These are phyloP conservation scores for Phytophthora fragariae DNA, from an alignment of 352 stramenopile species.

Conservation along the genomic window DNA sequence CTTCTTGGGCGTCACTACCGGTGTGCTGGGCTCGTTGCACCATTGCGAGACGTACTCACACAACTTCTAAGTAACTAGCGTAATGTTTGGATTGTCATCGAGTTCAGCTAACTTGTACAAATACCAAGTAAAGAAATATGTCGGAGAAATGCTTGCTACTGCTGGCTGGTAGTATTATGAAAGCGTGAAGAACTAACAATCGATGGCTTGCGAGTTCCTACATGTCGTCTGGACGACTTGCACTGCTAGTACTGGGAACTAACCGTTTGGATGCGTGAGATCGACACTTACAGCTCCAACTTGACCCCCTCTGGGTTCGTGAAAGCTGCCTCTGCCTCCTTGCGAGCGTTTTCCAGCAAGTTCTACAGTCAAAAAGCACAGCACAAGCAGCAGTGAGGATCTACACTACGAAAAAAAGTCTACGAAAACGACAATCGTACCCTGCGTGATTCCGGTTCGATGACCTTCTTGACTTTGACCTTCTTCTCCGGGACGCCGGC, in stretches of 20 bases:
- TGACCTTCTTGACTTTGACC: slow-evolving; percentile 52
- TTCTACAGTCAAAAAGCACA: slow-evolving; percentile 36
- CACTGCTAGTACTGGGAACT: slow-evolving; percentile 3
- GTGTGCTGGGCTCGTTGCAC: slow-evolving; percentile 38
- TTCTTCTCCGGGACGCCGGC: slow-evolving; percentile 25
- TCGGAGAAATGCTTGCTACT: background rate
- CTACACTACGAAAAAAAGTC: background rate
- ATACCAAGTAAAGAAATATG: background rate
- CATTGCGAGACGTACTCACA: slow-evolving; percentile 41
- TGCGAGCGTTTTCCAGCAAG: slow-evolving; percentile 50
- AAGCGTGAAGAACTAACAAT: background rate
- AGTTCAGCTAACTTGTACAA: background rate
- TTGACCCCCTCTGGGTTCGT: slow-evolving; percentile 12
- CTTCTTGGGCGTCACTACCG: slow-evolving; percentile 46
- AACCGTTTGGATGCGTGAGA: background rate
- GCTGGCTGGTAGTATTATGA: background rate
- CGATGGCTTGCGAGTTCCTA: background rate
- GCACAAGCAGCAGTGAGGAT: slow-evolving; percentile 5
- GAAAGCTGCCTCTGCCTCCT: slow-evolving; percentile 47
- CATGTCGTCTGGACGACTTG: background rate
- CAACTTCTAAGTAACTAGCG: slow-evolving; percentile 16
- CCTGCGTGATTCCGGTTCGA: slow-evolving; percentile 34
- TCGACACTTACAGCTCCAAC: slow-evolving; percentile 37
- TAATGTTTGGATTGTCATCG: background rate
- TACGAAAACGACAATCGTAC: slow-evolving; percentile 16